Conservation (phyloP, 2,329 filamentous ascomycete species). For the Colletotrichum graminicola region DNA sequence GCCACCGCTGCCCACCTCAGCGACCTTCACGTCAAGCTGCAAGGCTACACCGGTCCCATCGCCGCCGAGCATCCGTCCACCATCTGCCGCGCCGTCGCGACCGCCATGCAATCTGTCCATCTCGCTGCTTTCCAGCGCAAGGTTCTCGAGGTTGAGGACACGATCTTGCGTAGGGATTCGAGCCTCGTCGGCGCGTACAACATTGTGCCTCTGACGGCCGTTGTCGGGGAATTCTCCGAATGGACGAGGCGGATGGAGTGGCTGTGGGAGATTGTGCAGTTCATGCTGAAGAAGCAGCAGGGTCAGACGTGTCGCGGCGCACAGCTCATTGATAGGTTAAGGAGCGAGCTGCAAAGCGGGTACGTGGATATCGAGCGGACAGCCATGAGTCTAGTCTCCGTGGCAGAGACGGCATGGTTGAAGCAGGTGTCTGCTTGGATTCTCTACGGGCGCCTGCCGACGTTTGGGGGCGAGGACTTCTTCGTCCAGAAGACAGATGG, state of each 20-base stretch:
- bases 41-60: slow-evolving; percentile 74
- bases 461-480: slow-evolving; percentile 85
- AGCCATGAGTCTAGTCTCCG: slow-evolving; percentile 76
- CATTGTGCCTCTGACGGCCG: slow-evolving; percentile 88
- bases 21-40: slow-evolving; percentile 80
- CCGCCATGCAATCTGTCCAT: slow-evolving; percentile 79
- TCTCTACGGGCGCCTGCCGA: slow-evolving; percentile 85
- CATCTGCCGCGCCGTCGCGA: slow-evolving; percentile 89
- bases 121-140: slow-evolving; percentile 85
- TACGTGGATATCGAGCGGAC: slow-evolving; percentile 87
- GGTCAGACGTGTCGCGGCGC: slow-evolving; percentile 71
- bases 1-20: slow-evolving; percentile 82
- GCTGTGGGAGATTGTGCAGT: slow-evolving; percentile 80
- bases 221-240: slow-evolving; percentile 86
- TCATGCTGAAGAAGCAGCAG: slow-evolving; percentile 67
- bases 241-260: slow-evolving; percentile 90
- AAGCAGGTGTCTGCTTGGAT: slow-evolving; percentile 93
- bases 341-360: slow-evolving; percentile 84
- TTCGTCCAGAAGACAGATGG: slow-evolving; percentile 74
- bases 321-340: slow-evolving; percentile 80
- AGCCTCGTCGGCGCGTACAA: slow-evolving; percentile 89
- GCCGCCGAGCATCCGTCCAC: slow-evolving; percentile 79
- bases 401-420: slow-evolving; percentile 91
- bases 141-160: slow-evolving; percentile 85
- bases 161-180: slow-evolving; percentile 81